Evolutionary conservation across 2,329 filamentous ascomycete species (phyloP).

Genomic region (Nannizziopsis arthrosporioides): DNA sequence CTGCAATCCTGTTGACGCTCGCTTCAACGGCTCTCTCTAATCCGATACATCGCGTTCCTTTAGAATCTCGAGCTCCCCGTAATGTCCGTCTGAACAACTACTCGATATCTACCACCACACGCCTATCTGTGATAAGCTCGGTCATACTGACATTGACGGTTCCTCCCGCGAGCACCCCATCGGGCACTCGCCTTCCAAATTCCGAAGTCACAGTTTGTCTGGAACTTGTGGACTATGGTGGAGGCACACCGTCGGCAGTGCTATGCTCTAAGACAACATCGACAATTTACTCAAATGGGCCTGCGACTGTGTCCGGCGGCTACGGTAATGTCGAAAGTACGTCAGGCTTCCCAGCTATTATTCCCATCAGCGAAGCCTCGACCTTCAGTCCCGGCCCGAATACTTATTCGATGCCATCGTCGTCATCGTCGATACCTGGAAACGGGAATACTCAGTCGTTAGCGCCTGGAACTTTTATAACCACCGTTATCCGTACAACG

Average conservation of each 20-base stretch:
- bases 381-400: background rate
- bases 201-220: slow-evolving; percentile 9
- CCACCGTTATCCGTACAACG: background rate
- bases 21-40: background rate
- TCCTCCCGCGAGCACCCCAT: background rate
- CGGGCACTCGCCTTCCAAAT: background rate
- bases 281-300: background rate
- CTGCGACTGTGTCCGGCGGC: background rate
- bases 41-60: slow-evolving; percentile 8
- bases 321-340: background rate
- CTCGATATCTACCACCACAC: background rate
- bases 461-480: background rate
- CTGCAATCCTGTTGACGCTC: background rate
- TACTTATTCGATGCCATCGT: background rate
- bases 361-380: background rate
- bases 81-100: background rate
- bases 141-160: slow-evolving; percentile 12
- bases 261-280: slow-evolving; percentile 4
- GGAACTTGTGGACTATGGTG: slow-evolving; percentile 5
- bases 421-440: background rate
- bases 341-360: background rate
- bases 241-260: slow-evolving; percentile 1
- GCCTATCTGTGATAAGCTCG: slow-evolving; percentile 1
- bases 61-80: background rate
- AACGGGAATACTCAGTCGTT: background rate